Evolutionary conservation across 345 rosid genomes (phyloP), one percentile per base, ranked within the genome.

Genomic region (Balakata baccata): DNA sequence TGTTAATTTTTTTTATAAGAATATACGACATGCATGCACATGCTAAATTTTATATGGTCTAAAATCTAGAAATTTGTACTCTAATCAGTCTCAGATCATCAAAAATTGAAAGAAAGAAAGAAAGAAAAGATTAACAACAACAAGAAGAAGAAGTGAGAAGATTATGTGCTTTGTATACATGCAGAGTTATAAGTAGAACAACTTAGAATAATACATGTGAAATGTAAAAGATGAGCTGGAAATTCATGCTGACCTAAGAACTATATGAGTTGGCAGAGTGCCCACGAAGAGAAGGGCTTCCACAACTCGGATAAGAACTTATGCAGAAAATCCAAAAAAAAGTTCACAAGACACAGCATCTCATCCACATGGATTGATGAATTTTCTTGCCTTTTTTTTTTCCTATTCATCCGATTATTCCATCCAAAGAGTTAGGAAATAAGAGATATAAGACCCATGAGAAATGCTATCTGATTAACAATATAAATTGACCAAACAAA

Each of bases 321-420:
- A 14, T 51, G 43, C 6, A 68, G 66, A 79, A 69, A 41, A 72
- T 66, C 87, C 78, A 73, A 77, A 72, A 61, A 6, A 43, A 25
- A 38, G 12, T 67, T 75, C 77, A 70, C 81, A 62, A 34, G 77
- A 70, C 71, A 77, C n/a, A 70, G 79, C 72, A 74, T 73, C 67
- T 63, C 62, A 71, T 66, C 71, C 71, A 83, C 65, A 72, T 71
- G 71, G 61, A n/a, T 41, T 10, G 47, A 22, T 22, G 37, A 22
- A 14, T 11, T 51, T 50, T 59, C 53, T 43, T 18, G 12, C 5
- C 43, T 13, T 52, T 8, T 50, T 41, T 59, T 49, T 56, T 1
- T 29, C 43, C 17, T 71, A n/a, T n/a, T 49, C n/a, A 14, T 63
- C 17, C 43, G 52, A 53, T 65, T 37, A 73, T 81, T 74, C 71